phyloP scores from a whole-genome alignment of 2,329 filamentous ascomycete genomes.

The Arachnomyces sp. region DNA sequence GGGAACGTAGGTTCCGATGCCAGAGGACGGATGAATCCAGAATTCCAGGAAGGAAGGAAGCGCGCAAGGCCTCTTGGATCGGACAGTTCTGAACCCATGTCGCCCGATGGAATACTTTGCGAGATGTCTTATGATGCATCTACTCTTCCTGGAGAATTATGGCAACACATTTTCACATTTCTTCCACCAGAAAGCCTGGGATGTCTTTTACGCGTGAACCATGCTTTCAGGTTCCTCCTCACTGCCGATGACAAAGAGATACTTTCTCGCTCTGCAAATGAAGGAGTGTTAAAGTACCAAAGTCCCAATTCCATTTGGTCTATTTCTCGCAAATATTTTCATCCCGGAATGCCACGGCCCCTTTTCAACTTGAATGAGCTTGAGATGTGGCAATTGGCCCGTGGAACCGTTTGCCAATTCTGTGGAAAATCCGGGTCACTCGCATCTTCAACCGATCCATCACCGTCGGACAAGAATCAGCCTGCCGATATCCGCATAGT shows the following conservation, averaged over 20 bases:
- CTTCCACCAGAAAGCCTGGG: constrained; percentile 58
- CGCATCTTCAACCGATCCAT: constrained; percentile 24
- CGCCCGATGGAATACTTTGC: neutral
- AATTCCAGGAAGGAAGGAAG: too few relatives aligned
- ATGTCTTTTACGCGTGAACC: constrained; percentile 60
- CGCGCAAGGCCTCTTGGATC: too few relatives aligned
- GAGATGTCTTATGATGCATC: constrained; percentile 14
- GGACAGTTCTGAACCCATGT: too few relatives aligned
- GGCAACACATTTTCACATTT: constrained; percentile 63
- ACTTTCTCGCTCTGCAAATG: constrained; percentile 25
- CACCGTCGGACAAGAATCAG: constrained; percentile 53
- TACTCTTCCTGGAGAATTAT: constrained; percentile 54
- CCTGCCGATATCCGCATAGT: constrained; percentile 53
- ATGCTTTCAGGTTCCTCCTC: constrained; percentile 56
- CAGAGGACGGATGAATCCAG: too few relatives aligned
- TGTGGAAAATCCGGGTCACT: constrained; percentile 44
- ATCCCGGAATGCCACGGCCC: constrained; percentile 62
- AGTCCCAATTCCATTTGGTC: constrained; percentile 65
- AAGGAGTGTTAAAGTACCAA: constrained; percentile 26
- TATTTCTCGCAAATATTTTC: constrained; percentile 57
- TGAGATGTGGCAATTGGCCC: constrained; percentile 68
- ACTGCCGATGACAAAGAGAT: constrained; percentile 37
- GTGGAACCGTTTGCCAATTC: constrained; percentile 58
- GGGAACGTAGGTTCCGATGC: too few relatives aligned
- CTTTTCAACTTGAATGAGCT: constrained; percentile 59